Conservation (phyloP, 1,284 basidiomycete genomes). For the Ganoderma lingzhi region DNA sequence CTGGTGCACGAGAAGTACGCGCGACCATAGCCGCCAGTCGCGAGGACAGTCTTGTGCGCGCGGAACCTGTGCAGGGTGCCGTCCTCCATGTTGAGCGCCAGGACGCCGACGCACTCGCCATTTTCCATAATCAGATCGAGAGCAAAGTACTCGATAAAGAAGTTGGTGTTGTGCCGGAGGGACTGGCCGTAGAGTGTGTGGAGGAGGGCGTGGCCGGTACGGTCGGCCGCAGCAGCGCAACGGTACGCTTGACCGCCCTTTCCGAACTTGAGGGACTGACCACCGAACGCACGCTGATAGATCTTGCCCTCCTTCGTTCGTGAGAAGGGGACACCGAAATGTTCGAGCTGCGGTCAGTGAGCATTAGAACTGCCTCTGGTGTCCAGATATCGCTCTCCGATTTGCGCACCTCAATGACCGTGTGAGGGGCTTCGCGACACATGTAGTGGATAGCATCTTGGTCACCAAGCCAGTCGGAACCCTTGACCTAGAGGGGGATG, state of each 20-base stretch:
- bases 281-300: constrained; percentile 99
- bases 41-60: constrained; percentile 97
- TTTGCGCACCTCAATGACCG: constrained; percentile 85
- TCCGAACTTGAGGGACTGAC: constrained; percentile 96
- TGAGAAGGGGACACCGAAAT: constrained; percentile 99
- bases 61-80: constrained; percentile 99
- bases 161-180: constrained; percentile 98
- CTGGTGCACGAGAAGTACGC: constrained; percentile 99
- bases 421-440: constrained; percentile 95
- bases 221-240: constrained; percentile 98
- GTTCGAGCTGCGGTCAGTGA: constrained; percentile 79
- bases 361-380: neutral
- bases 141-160: constrained; percentile 99
- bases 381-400: constrained; percentile 10
- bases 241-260: constrained; percentile 99
- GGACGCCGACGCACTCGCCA: constrained; percentile 99
- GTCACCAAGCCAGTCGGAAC: constrained; percentile 99
- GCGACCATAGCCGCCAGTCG: constrained; percentile 98
- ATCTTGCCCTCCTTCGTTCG: constrained; percentile 99
- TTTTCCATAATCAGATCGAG: constrained; percentile 99
- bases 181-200: constrained; percentile 99
- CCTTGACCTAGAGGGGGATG: constrained; percentile 79
- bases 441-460: constrained; percentile 99
- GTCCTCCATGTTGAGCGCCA: constrained; percentile 99
- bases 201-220: constrained; percentile 98